Evolutionary conservation across 2,329 filamentous ascomycete genomes (phyloP), one percentile per base, ranked within the genome.

Genomic region (Colletotrichum abscissum): DNA sequence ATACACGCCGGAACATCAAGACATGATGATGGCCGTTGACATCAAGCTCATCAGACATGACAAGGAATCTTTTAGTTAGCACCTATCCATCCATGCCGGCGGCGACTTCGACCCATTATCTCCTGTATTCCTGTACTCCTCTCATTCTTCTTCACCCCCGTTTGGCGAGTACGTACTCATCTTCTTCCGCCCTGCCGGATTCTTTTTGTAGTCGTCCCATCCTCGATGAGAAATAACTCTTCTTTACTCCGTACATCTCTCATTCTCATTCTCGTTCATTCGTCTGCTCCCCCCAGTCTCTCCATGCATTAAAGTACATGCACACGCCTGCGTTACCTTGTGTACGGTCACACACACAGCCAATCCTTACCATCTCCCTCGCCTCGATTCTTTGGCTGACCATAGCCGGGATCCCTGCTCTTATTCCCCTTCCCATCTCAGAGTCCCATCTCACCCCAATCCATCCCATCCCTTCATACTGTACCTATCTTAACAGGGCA

Each of bases 271-370:
- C 52, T 30, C 52, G 30, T 33, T 22, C 33, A 5, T 33, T 57
- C 63, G 33, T 35, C 33, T 58, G 49, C 49, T 22, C 63, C 49
- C 24, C 49, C 63, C 69, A 22, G 22, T 64, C 24, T 9, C 24
- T 46, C 22, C 42, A 33, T 66, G 68, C 63, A 67, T 70, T 67
- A 42, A 60, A 59, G 63, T 54, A 58, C 67, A 66, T 42, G 38
- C 62, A 69, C 26, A 57, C n/a, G 46, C 30, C 62, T 35, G 46
- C 46, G 46, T 64, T 49, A 30, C 63, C 68, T 62, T 67, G 46
- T 59, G 55, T 59, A 58, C 26, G 62, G 52, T 9, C 26, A 16
- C 26, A 16, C 26, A 9, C 22, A 26, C 5, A 38, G 42, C 42
- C 46, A 22, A 28, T 26, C 46, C 24, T 62, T 26, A 24, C 59